Evolutionary conservation across 768 basidiomycete species (phyloP).

Genomic region (Neoboletus brunneissimus): DNA sequence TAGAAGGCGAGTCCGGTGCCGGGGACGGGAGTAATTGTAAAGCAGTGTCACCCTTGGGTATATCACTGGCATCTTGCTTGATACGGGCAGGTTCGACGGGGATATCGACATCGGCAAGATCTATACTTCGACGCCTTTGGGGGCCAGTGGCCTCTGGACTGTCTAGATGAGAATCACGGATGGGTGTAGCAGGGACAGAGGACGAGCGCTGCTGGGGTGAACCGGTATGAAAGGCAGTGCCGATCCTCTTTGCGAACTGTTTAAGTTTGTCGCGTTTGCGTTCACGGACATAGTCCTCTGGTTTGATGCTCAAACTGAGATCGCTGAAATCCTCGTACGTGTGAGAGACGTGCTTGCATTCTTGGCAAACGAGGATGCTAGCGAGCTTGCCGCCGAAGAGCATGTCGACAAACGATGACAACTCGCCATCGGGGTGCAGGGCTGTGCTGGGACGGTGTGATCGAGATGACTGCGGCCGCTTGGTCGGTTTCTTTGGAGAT

Average conservation of each 20-base stretch:
- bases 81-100: slow-evolving; percentile 7
- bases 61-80: not conserved
- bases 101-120: slow-evolving; percentile 36
- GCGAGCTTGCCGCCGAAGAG: slow-evolving; percentile 88
- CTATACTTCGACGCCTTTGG: slow-evolving; percentile 34
- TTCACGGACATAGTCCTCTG: slow-evolving; percentile 70
- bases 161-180: slow-evolving; percentile 32
- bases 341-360: slow-evolving; percentile 90
- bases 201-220: slow-evolving; percentile 48
- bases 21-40: slow-evolving; percentile 4
- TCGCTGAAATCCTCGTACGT: slow-evolving; percentile 84
- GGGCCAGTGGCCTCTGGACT: slow-evolving; percentile 22
- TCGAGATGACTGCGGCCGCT: slow-evolving; percentile 11
- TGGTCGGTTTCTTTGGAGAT: slow-evolving; percentile 41
- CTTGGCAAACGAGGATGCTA: slow-evolving; percentile 90
- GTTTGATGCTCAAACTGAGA: slow-evolving; percentile 84
- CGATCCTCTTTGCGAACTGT: slow-evolving; percentile 65
- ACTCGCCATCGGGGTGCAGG: slow-evolving; percentile 41
- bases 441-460: not conserved
- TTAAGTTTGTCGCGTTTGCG: slow-evolving; percentile 78
- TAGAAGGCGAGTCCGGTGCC: slow-evolving; percentile 7
- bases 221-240: slow-evolving; percentile 23
- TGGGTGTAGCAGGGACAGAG: slow-evolving; percentile 51
- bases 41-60: slow-evolving; percentile 1
- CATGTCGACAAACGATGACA: slow-evolving; percentile 80